Evolutionary conservation across 768 basidiomycete species (phyloP), one percentile per base, ranked within the genome.

Genomic region (Naganishia vishniacii): DNA sequence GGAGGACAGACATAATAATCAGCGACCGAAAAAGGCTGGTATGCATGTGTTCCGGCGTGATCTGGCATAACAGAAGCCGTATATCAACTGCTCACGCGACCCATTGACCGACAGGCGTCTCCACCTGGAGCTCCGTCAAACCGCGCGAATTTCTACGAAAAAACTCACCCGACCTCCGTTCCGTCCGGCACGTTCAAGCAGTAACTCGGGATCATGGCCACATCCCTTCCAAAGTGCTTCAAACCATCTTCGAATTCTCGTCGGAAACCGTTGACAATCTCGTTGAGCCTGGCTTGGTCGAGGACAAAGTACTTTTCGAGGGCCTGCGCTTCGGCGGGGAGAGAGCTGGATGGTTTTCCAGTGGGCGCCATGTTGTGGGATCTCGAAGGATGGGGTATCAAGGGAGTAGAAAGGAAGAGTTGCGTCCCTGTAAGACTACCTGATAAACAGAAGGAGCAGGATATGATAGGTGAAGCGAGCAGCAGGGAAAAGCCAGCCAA

Each of bases 141-240:
- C 18, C 20, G 18, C 46, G 34, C 56, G 4, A n/a, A 7, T 29
- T 13, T 3, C 3, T 9, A 13, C 20, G 26, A 62, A 53, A 45
- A 26, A 16, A 75, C 84, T 72, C 78, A 91, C 91, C 95, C 95
- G 64, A 84, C 88, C 79, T 99, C 95, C 53, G 86, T 84, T 48
- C 95, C 95, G 77, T 95, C 83, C 47, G 95, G 95, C 26, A 95
- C 90, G 56, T 87, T 87, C n/a, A 88, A 91, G 45, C 98, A 90
- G 78, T 90, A 99, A 11, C 91, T 88, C 6, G 95, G 95, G 86
- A 97, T 91, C 89, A 97, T 95, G 6, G 92, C 91, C 86, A 94
- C 88, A 42, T 87, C 81, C 47, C 87, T 83, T 37, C 84, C 84
- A 80, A 91, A 91, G 69, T 79, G 79, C 3, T 80, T 77, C 18